Evolutionary conservation across 768 basidiomycete species (phyloP), one percentile per base, ranked within the genome.

Genomic region (Tricholoma furcatifolium): DNA sequence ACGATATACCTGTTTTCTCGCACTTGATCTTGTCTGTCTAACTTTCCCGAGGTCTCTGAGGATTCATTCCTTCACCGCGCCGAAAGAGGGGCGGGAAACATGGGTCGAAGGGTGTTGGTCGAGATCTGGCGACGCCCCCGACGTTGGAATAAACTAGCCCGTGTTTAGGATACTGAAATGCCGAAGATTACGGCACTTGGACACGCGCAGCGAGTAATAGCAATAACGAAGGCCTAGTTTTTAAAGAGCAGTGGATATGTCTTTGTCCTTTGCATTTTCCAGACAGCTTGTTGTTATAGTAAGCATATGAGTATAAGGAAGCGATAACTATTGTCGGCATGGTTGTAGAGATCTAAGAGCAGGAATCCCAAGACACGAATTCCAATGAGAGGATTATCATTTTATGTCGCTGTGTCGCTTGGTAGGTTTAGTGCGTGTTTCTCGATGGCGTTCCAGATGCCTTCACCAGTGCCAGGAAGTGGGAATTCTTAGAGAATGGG

Each of bases 1-100:
- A 47, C 3, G 35, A 32, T 15, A 23, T n/a, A 35, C 17, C 21
- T 55, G 54, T 12, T 21, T 32, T 36, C 42, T 58, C 12, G 53
- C 50, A 30, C 31, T 17, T 35, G 32, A 20, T 11, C 24, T 47
- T n/a, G 51, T 32, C 40, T 45, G 46, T 15, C 40, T 36, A 31
- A 30, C 43, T 14, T 50, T 35, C 27, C n/a, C 43, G 12, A 58
- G 27, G 31, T 38, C 36, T 11, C 24, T 30, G 15, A 39, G 27
- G 20, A 58, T 54, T 27, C 31, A 17, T 17, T 50, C 43, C 14
- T 34, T 40, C 9, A 38, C 14, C 8, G 4, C 46, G 11, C 51
- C 40, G 23, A 54, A 50, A 24, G 56, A 57, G 9, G 51, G 54
- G 4, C 40, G 46, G 14, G 53, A 54, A 43, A 32, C 31, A 15